Base-by-base conservation (phyloP, 495 filamentous ascomycete genomes). In the Xylaria sp. region DNA sequence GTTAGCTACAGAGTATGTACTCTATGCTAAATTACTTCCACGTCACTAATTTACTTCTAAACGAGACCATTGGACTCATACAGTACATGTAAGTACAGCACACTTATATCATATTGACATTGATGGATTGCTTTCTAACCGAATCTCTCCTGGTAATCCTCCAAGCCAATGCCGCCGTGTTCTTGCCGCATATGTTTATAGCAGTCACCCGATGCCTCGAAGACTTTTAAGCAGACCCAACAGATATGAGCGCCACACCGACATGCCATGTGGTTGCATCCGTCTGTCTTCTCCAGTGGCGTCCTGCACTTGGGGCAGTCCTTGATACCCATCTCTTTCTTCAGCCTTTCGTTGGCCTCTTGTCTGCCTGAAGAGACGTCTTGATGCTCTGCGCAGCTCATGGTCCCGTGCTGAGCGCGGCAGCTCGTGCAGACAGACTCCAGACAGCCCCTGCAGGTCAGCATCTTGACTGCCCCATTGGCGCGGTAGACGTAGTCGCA, bases 211-310 rank as follows among this genome's bases (percentile, higher is more conserved):
- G 43, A 21, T 31, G 0, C 12, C 0, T 29, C 40, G 29, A 77
- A 77, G 3, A 26, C 48, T 29, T 35, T 26, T 48, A 73, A 48
- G 70, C 85, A 88, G 14, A 81, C 82, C 68, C 85, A 88, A 72
- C 86, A 87, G 75, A 87, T 87, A 37, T 85, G 75, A 0, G 77
- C 78, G 14, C 82, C 78, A 76, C 85, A 87, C 37, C 76, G 79
- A 71, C 85, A 88, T 14, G 80, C 85, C 81, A 88, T 85, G 74
- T 86, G 84, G 58, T 84, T 78, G 71, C 86, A 88, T 1, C 83
- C 86, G 29, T 81, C 80, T 21, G 70, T 76, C 68, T 83, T 82
- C 73, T 87, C 85, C 19, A 88, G 76, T 19, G 84, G 68, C 9
- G 75, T 71, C 46, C 72, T 65, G 71, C 85, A 87, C n/a, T 72